Evolutionary conservation across 176 grass and related monocot genomes (phyloP).

Genomic region (Pontederia paniculata): DNA sequence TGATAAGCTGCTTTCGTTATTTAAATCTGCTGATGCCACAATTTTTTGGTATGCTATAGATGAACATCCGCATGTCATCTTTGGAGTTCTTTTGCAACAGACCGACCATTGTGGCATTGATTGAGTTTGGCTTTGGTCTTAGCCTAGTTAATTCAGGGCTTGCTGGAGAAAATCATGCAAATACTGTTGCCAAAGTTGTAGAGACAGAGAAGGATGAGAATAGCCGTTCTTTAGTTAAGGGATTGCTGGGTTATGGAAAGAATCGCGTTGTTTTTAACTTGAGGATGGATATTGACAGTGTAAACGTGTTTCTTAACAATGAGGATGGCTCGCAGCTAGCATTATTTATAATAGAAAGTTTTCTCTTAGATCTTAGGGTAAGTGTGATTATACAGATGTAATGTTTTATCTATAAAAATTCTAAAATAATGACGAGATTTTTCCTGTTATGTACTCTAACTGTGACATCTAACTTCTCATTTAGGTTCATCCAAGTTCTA

Average conservation of each 20-base stretch:
- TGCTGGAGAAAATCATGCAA: slow-evolving; percentile 26
- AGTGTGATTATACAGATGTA: slow-evolving; percentile 18
- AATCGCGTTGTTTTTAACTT: slow-evolving; percentile 78
- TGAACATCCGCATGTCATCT: slow-evolving; percentile 87
- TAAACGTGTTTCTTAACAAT: slow-evolving; percentile 95
- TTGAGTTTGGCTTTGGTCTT: slow-evolving; percentile 84
- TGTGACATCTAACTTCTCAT: slow-evolving; percentile 2
- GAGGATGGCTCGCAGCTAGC: slow-evolving; percentile 94
- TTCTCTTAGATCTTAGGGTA: slow-evolving; percentile 94
- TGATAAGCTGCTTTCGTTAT: not conserved
- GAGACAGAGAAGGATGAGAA: slow-evolving; percentile 49
- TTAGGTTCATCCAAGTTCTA: slow-evolving; percentile 83
- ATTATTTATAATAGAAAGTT: slow-evolving; percentile 92
- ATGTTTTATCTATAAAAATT: not conserved
- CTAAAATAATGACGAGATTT: not conserved
- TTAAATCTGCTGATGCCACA: not conserved
- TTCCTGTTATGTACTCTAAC: not conserved
- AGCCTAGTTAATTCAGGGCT: slow-evolving; percentile 49
- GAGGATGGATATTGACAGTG: slow-evolving; percentile 90
- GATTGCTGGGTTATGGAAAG: slow-evolving; percentile 90
- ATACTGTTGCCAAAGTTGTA: slow-evolving; percentile 19
- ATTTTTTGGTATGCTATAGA: slow-evolving; percentile 47
- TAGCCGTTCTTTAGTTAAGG: slow-evolving; percentile 50
- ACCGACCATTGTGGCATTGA: slow-evolving; percentile 87
- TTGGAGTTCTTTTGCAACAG: slow-evolving; percentile 89